Evolutionary conservation across 441 rosid genomes (phyloP), one percentile per base, ranked within the genome.

Genomic region (Arabidopsis hybrid): DNA sequence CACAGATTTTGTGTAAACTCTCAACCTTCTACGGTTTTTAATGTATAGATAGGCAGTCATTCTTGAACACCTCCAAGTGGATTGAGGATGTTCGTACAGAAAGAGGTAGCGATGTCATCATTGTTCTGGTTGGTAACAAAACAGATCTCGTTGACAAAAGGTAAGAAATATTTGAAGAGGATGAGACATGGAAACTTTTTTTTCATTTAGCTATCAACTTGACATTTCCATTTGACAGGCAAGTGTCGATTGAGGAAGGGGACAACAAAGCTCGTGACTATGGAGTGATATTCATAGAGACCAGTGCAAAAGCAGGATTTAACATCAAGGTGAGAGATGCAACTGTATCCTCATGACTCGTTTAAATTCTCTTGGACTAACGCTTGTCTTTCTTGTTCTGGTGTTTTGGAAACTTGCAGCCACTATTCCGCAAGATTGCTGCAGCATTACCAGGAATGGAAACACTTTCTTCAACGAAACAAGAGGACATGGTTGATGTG

Each of bases 301-400:
- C 95, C 5, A 89, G 95, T 81, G 95, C 95, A 14, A 89, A 89
- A 77, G 91, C 92, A 67, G 91, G 95, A 56, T 90, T 90, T 66
- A 90, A 90, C 77, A 86, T 90, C 68, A 90, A 90, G 88, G 95
- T 86, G 57, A 62, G 68, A 36, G 62, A 12, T 13, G 13, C 61
- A 66, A 36, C 16, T 42, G 10, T 61, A 18, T 49, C 18, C 12
- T 36, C 63, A 21, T 42, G 16, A 56, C 45, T 45, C 10, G 26
- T 68, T 38, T 55, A 9, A 13, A 66, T 63, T 14, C n/a, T 64
- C 47, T 55, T 29, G 35, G 8, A 13, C 31, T 38, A 40, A 70
- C 16, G 13, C 7, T 34, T 11, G 0, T 6, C 29, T 26, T 55
- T 70, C 6, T 56, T 61, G 65, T 50, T 50, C 31, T 70, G 40